Percentiles rank a stretch among this genome's conserved stretches.
These are phyloP conservation scores for Penicillium tannophilum DNA, from an alignment of 495 filamentous ascomycete genomes.

Conservation along the genomic window DNA sequence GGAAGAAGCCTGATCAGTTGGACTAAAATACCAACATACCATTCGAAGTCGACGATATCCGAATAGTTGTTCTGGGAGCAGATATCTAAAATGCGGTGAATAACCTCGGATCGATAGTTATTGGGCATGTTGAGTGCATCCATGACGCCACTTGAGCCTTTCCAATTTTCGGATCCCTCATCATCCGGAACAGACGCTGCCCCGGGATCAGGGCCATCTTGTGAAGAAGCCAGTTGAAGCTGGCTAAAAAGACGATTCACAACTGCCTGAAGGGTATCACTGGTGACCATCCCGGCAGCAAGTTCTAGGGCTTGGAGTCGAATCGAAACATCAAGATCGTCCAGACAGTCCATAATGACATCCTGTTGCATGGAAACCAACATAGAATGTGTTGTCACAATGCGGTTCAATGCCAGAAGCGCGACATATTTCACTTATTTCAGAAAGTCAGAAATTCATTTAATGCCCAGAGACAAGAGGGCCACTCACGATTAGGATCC, in stretches of 20 bases:
- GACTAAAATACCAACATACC: constrained; percentile 87
- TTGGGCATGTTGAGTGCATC: constrained; percentile 59
- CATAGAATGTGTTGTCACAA: constrained; percentile 83
- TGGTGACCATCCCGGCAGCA: constrained; percentile 86
- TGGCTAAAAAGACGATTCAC: constrained; percentile 86
- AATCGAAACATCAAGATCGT: constrained; percentile 95
- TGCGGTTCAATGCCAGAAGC: constrained; percentile 88
- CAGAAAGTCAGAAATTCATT: constrained; percentile 1
- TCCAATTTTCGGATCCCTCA: constrained; percentile 3
- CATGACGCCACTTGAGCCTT: constrained; percentile 18
- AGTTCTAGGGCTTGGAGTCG: constrained; percentile 89
- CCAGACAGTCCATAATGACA: constrained; percentile 93
- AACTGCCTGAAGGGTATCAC: constrained; percentile 77
- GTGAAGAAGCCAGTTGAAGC: constrained; percentile 53
- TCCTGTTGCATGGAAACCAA: constrained; percentile 90
- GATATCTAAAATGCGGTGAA: constrained; percentile 80
- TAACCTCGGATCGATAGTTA: constrained; percentile 79
- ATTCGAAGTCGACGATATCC: constrained; percentile 87
- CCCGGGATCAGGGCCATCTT: constrained; percentile 9
- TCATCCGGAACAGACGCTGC: background rate
- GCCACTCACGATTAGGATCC: constrained; percentile 86
- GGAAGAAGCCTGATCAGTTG: constrained; percentile 75
- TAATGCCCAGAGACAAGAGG: background rate
- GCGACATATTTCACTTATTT: constrained; percentile 91
- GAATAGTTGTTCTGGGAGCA: constrained; percentile 89